Evolutionary conservation across 768 basidiomycete genomes (phyloP).

Genomic region (Antrodiella citrinella): DNA sequence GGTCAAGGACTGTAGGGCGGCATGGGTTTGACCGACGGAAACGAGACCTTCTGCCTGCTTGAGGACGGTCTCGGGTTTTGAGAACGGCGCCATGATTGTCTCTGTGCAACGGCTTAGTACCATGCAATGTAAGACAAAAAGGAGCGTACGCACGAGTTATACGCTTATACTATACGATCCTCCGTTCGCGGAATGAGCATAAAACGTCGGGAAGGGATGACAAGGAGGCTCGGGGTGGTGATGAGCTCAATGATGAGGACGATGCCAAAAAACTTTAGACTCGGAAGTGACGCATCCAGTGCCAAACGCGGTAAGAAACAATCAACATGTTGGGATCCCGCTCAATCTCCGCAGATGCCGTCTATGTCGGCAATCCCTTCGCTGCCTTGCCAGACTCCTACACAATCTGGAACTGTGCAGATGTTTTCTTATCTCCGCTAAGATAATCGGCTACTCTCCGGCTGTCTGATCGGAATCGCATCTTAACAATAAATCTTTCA

Average conservation of each 20-base stretch:
- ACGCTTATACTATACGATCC: neutral
- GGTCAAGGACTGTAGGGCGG: conserved; percentile 82
- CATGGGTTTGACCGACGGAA: conserved; percentile 84
- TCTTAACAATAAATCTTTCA: too few relatives aligned
- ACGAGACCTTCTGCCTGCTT: conserved; percentile 94
- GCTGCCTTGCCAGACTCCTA: neutral
- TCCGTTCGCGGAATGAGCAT: neutral
- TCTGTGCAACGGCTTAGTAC: conserved; percentile 9
- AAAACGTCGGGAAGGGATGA: neutral
- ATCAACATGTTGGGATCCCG: too few relatives aligned
- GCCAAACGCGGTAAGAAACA: too few relatives aligned
- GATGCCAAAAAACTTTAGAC: neutral
- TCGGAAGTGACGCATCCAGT: neutral
- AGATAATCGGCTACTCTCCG: too few relatives aligned
- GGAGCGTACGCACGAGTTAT: neutral
- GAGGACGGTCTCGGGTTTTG: conserved; percentile 84
- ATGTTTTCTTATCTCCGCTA: neutral
- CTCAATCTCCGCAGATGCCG: too few relatives aligned
- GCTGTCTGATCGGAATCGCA: too few relatives aligned
- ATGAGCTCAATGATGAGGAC: neutral
- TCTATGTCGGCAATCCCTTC: too few relatives aligned
- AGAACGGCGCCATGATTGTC: conserved; percentile 73
- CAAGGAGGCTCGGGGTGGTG: neutral
- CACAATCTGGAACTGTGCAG: neutral
- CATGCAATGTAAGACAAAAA: too few relatives aligned